Percentiles rank a stretch among this genome's conserved stretches.
phyloP scores from a whole-genome alignment of 2,329 filamentous ascomycete species.

The Scorias spongiosa region DNA sequence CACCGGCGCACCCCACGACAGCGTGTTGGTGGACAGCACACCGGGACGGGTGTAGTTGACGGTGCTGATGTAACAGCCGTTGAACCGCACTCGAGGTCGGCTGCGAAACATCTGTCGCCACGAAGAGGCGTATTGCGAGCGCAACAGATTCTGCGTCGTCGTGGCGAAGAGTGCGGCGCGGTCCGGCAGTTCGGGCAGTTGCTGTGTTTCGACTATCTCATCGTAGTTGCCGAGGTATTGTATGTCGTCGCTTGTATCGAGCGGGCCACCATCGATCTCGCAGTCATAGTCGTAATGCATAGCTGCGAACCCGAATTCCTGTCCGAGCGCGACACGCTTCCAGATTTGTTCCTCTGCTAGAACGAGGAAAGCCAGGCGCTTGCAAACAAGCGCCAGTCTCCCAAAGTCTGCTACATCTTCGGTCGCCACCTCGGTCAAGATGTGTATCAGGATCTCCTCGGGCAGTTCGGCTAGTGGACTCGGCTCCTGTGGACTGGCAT shows the following conservation, averaged over 20 bases:
- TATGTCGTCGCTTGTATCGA: conserved; percentile 11
- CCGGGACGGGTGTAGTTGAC: conserved; percentile 88
- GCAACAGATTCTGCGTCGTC: conserved; percentile 15
- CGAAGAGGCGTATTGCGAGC: conserved; percentile 17
- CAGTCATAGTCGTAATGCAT: conserved; percentile 73
- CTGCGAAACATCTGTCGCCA: conserved; percentile 58
- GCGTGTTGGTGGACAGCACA: conserved; percentile 51
- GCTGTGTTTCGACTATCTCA: conserved; percentile 4
- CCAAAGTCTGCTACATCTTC: conserved; percentile 63
- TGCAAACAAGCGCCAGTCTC: conserved; percentile 68
- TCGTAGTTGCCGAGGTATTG: conserved; percentile 11
- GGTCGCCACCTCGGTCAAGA: conserved; percentile 57
- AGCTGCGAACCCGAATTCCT: conserved; percentile 59
- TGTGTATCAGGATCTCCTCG: conserved; percentile 69
- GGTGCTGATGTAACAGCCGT: conserved; percentile 90
- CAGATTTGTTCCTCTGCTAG: conserved; percentile 74
- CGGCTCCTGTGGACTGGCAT: conserved; percentile 56
- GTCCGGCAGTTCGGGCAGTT: conserved; percentile 9
- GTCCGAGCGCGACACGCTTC: conserved; percentile 56
- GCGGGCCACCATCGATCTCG: conserved; percentile 36
- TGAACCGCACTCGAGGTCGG: conserved; percentile 80
- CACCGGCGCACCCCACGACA: conserved; percentile 68
- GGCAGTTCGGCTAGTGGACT: conserved; percentile 68
- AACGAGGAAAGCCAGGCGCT: conserved; percentile 71
- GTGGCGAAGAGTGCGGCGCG: conserved; percentile 9